Evolutionary conservation across 2,329 filamentous ascomycete species (phyloP), one percentile per base, ranked within the genome.

Genomic region (Clarireedia paspali): DNA sequence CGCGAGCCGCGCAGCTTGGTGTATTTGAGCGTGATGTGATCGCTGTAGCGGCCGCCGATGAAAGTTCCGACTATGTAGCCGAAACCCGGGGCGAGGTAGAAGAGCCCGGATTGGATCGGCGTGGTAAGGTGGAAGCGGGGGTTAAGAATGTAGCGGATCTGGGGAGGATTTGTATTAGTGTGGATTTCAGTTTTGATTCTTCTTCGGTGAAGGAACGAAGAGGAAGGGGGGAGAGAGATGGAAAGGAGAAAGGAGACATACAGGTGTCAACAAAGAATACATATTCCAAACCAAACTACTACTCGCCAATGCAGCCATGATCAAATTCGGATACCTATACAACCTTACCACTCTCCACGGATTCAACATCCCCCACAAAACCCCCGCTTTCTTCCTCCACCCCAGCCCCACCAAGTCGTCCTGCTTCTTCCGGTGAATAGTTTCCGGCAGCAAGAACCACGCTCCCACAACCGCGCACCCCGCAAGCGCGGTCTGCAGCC

Each of bases 281-380:
- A 90, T 88, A 69, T 91, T 89, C 84, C 85, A 90, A 14, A 89
- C 81, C 0, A 91, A 73, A 12, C 79, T 76, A 0, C 78, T 79
- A 47, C 79, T 83, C 2, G 82, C 82, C 3, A 86, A 70, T 4
- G 78, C 81, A 15, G 79, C 77, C 55, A 85, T 74, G 14, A 87
- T 73, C 2, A 90, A 74, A 64, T 89, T 90, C 1, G 84, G 82
- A 66, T 88, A 88, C 15, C 77, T 75, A 68, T 85, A 88, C 7
- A 89, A 73, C 17, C 76, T 72, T 10, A 88, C 62, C 14, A 88
- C 79, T 1, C 84, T 77, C 62, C 83, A 73, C 0, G 88, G 88
- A 58, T 87, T 89, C 47, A 85, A 74, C 77, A 87, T 84, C 6
- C 74, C 69, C 72, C 81, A 77, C 44, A 90, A 73, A 4, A 80